These are phyloP conservation scores for Vitis rupestris DNA, from an alignment of 164 flowering plant genomes.

Conservation along the genomic window DNA sequence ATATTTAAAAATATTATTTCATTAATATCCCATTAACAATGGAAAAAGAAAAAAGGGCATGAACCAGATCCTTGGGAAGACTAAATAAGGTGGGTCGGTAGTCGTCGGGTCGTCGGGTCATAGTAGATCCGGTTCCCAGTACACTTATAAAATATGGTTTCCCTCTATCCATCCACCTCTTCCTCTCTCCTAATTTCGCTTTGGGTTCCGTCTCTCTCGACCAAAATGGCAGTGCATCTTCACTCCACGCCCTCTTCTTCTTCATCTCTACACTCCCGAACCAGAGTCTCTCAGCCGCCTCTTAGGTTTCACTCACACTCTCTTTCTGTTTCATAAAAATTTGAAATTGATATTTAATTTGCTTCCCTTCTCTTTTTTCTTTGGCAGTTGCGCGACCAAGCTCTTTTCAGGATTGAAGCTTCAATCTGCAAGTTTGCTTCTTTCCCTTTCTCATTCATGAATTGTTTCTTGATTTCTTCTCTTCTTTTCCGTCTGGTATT, in stretches of 20 bases:
- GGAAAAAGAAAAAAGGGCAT: too few relatives aligned
- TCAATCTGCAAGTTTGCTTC: constrained; percentile 46
- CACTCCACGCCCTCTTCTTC: constrained; percentile 24
- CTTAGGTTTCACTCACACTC: constrained; percentile 26
- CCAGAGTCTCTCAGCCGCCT: constrained; percentile 32
- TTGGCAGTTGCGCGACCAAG: constrained; percentile 50
- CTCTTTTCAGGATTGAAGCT: constrained; percentile 55
- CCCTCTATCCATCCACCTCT: too few relatives aligned
- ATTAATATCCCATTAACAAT: too few relatives aligned
- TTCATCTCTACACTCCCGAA: constrained; percentile 28
- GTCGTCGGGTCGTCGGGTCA: too few relatives aligned
- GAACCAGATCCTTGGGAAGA: too few relatives aligned
- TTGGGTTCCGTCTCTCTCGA: too few relatives aligned
- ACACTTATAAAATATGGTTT: too few relatives aligned
- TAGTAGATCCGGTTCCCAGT: too few relatives aligned
- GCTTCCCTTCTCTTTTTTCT: neutral
- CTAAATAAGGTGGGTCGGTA: too few relatives aligned
- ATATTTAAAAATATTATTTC: too few relatives aligned
- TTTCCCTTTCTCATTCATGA: neutral
- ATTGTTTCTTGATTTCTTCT: neutral
- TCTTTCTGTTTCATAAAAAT: neutral
- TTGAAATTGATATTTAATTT: neutral
- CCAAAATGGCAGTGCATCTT: constrained; percentile 35
- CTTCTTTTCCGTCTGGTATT: neutral
- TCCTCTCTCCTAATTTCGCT: too few relatives aligned